Evolutionary conservation across 345 rosid genomes (phyloP).

Genomic region (Sonneratia alba): DNA sequence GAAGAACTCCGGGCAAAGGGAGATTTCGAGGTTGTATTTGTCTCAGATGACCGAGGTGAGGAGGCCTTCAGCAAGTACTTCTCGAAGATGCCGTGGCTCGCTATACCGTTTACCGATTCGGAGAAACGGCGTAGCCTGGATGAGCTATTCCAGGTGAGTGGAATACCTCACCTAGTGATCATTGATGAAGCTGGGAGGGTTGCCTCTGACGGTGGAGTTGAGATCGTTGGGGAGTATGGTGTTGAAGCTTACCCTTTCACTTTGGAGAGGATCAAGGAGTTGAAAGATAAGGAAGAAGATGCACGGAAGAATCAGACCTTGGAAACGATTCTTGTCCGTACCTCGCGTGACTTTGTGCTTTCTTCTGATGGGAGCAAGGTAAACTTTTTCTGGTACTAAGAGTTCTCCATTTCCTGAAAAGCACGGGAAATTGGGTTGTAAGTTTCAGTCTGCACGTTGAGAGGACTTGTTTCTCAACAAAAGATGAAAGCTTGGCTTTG

Average conservation of each 20-base stretch:
- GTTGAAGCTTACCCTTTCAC: conserved; percentile 62
- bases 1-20: conserved; percentile 33
- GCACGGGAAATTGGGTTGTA: not conserved
- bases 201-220: conserved; percentile 36
- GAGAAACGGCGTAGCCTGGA: conserved; percentile 41
- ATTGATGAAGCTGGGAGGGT: conserved; percentile 53
- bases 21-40: conserved; percentile 51
- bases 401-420: not conserved
- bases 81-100: conserved; percentile 84
- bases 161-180: conserved; percentile 64
- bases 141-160: conserved; percentile 43
- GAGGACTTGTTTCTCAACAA: not conserved
- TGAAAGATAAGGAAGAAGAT: conserved; percentile 52
- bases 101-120: conserved; percentile 59
- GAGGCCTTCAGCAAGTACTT: conserved; percentile 48
- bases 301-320: conserved; percentile 55
- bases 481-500: too few species aligned
- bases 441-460: not conserved
- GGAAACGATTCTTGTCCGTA: conserved; percentile 40
- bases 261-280: conserved; percentile 39
- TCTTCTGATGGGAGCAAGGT: conserved; percentile 26
- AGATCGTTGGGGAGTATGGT: conserved; percentile 49
- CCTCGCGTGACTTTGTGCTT: conserved; percentile 48
- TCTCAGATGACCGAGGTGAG: conserved; percentile 46
- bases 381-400: not conserved